Evolutionary conservation across 2,329 filamentous ascomycete species (phyloP).

Genomic region (Diplodia scrobiculata): DNA sequence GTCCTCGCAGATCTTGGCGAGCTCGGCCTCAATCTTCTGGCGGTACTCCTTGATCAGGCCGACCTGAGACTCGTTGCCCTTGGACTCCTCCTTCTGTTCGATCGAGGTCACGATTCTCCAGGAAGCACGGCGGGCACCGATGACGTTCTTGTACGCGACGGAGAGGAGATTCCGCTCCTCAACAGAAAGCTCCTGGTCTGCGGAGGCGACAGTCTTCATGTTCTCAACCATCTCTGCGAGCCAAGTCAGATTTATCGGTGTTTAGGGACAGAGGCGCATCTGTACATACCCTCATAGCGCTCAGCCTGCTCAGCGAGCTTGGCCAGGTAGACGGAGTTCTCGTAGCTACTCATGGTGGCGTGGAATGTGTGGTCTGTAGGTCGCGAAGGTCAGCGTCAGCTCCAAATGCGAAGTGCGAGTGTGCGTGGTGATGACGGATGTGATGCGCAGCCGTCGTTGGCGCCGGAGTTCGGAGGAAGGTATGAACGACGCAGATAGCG

Average conservation of each 20-base stretch:
- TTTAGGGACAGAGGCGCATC: conserved; percentile 26
- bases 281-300: conserved; percentile 85
- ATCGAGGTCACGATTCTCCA: conserved; percentile 99
- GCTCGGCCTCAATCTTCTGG: conserved; percentile 95
- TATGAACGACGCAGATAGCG: conserved; percentile 25
- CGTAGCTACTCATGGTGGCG: conserved; percentile 30
- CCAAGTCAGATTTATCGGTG: conserved; percentile 41
- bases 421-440: conserved; percentile 6
- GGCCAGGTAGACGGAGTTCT: conserved; percentile 71
- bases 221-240: conserved; percentile 88
- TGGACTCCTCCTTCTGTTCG: conserved; percentile 99
- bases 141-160: conserved; percentile 99
- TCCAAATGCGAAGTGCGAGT: neutral
- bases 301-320: conserved; percentile 99
- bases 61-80: conserved; percentile 95
- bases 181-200: conserved; percentile 63
- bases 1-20: conserved; percentile 98
- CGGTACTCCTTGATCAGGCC: conserved; percentile 93
- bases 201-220: conserved; percentile 75
- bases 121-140: conserved; percentile 95
- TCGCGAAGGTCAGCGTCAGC: conserved; percentile 18
- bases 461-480: conserved; percentile 27
- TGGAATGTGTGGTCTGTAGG: conserved; percentile 19
- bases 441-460: conserved; percentile 16
- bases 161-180: conserved; percentile 88